These are phyloP conservation scores for Akanthomyces lecanii DNA, from an alignment of 2,329 filamentous ascomycete genomes.

Conservation along the genomic window DNA sequence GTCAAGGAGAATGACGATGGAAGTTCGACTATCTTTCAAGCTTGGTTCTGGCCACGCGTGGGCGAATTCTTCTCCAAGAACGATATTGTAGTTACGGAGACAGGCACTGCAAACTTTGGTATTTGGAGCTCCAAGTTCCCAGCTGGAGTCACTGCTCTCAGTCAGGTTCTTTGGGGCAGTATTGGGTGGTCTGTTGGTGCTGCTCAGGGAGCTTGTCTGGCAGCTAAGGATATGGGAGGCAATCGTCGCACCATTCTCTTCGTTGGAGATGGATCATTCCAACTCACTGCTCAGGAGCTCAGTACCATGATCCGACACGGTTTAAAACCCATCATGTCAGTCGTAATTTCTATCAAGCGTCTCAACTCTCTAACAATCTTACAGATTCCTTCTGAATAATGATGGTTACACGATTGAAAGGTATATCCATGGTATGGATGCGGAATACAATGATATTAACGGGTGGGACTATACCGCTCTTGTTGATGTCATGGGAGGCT, in stretches of 20 bases:
- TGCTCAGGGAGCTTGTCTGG: conserved; percentile 64
- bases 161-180: conserved; percentile 70
- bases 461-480: conserved; percentile 70
- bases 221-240: conserved; percentile 59
- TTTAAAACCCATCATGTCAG: conserved; percentile 72
- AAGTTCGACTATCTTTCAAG: conserved; percentile 56
- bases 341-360: conserved; percentile 16
- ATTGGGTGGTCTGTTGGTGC: conserved; percentile 59
- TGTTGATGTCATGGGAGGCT: conserved; percentile 63
- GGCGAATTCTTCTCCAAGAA: conserved; percentile 66
- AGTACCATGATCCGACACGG: conserved; percentile 76
- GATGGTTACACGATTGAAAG: conserved; percentile 88
- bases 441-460: conserved; percentile 74
- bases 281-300: conserved; percentile 79
- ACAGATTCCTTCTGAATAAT: conserved; percentile 73
- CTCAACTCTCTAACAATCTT: neutral
- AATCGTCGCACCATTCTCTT: conserved; percentile 72
- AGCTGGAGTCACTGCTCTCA: conserved; percentile 69
- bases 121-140: conserved; percentile 84
- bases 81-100: conserved; percentile 82
- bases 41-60: conserved; percentile 73
- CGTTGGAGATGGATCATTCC: conserved; percentile 84
- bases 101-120: conserved; percentile 83
- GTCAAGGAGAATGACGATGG: conserved; percentile 38
- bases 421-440: conserved; percentile 79